Conservation (phyloP, 495 filamentous ascomycete species). For the Corynascus novoguineensis region DNA sequence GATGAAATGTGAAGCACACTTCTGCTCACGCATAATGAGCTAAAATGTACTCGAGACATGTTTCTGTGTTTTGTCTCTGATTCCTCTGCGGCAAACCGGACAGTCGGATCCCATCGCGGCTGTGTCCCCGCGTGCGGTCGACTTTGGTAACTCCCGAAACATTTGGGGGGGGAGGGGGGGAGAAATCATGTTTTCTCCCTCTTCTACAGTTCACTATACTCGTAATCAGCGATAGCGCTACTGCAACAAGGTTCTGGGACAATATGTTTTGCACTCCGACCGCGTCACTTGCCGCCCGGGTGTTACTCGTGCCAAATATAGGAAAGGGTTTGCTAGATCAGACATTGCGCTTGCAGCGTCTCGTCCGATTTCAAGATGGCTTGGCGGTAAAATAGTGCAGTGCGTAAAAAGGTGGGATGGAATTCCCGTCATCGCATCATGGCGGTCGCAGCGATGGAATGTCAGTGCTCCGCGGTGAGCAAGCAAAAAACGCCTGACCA, state of each 20-base stretch:
- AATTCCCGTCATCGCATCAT: not conserved
- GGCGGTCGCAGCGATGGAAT: not conserved
- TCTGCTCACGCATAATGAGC: too few species aligned
- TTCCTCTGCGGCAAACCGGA: not conserved
- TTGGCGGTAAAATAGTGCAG: too few species aligned
- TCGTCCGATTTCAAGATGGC: conserved; percentile 6
- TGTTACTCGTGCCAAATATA: not conserved
- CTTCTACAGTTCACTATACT: not conserved
- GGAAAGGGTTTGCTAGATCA: not conserved
- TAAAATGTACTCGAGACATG: conserved; percentile 3
- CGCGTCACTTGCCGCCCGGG: conserved; percentile 6
- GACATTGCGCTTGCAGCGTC: conserved; percentile 11
- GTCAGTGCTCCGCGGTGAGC: not conserved
- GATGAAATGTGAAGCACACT: too few species aligned
- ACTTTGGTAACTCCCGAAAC: too few species aligned
- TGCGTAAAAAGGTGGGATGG: not conserved
- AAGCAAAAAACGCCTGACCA: conserved; percentile 2
- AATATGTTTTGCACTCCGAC: not conserved
- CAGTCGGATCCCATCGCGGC: not conserved
- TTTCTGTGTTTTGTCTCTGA: not conserved
- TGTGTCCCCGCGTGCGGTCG: too few species aligned
- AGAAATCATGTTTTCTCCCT: too few species aligned
- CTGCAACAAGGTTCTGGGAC: not conserved
- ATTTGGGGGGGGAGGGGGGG: too few species aligned
- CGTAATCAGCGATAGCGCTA: not conserved